phyloP scores from a whole-genome alignment of 2,329 filamentous ascomycete genomes.

The Mollisia scopiformis region DNA sequence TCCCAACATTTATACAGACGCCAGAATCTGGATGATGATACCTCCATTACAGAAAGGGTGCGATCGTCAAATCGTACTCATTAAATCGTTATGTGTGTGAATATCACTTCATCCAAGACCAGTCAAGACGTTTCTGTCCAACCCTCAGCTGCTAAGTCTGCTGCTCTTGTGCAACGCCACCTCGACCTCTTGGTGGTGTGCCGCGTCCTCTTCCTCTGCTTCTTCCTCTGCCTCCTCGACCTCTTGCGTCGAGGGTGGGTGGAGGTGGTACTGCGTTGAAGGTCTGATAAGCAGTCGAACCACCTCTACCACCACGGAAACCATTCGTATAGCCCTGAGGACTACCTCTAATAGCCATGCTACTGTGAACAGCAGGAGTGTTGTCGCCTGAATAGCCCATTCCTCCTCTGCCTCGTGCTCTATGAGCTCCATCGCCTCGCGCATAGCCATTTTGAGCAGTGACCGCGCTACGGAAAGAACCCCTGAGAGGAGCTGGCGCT shows the following conservation, averaged over 20 bases:
- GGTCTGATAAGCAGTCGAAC: conserved; percentile 28
- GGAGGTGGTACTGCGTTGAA: conserved; percentile 66
- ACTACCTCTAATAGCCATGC: conserved; percentile 27
- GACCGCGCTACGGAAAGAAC: conserved; percentile 60
- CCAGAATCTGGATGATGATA: not conserved
- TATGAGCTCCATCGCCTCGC: conserved; percentile 43
- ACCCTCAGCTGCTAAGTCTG: conserved; percentile 6
- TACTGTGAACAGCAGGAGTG: conserved; percentile 29
- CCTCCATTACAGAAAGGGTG: conserved; percentile 1
- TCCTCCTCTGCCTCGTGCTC: conserved; percentile 40
- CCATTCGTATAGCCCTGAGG: conserved; percentile 18
- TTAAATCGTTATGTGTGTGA: not conserved
- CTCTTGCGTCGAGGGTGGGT: conserved; percentile 51
- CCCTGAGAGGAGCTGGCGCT: conserved; percentile 56
- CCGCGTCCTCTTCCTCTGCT: conserved; percentile 14
- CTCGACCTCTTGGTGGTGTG: conserved; percentile 25
- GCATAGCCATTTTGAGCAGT: conserved; percentile 48
- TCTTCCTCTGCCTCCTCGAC: conserved; percentile 30
- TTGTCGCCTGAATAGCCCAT: conserved; percentile 26
- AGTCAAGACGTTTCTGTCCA: conserved; percentile 3
- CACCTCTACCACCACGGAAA: conserved; percentile 28
- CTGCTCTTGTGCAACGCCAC: conserved; percentile 18
- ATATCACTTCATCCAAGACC: not conserved
- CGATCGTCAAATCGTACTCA: conserved; percentile 5
- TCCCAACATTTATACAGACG: conserved; percentile 1